Conservation (phyloP, 2,329 filamentous ascomycete genomes). For the Ciborinia camelliae region DNA sequence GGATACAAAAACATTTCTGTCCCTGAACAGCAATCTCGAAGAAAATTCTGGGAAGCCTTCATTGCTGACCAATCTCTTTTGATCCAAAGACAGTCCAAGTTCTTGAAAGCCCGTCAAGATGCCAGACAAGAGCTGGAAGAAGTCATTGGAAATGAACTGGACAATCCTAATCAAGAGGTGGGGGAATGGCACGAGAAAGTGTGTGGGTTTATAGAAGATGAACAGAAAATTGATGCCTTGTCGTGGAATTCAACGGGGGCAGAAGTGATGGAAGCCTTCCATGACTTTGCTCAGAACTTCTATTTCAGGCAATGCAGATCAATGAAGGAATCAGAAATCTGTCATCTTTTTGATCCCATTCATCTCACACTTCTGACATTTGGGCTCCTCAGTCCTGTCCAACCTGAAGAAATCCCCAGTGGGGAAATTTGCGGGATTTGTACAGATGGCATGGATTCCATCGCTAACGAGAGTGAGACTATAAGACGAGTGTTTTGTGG, state of each 20-base stretch:
- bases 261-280: not conserved
- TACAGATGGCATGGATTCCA: not conserved
- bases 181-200: too few species aligned
- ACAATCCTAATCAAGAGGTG: too few species aligned
- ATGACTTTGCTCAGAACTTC: not conserved
- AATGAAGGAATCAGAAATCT: not conserved
- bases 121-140: not conserved
- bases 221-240: too few species aligned
- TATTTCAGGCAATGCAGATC: not conserved
- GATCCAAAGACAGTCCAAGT: not conserved
- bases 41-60: not conserved
- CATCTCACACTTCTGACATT: not conserved
- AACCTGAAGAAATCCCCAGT: not conserved
- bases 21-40: not conserved
- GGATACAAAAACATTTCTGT: too few species aligned
- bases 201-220: too few species aligned
- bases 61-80: not conserved
- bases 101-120: too few species aligned
- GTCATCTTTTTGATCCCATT: not conserved
- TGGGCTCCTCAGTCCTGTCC: not conserved
- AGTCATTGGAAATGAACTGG: accelerated
- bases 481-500: not conserved
- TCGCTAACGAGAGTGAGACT: not conserved
- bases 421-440: not conserved
- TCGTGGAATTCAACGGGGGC: accelerated